Conservation (phyloP, 495 filamentous ascomycete species). For the Apodospora peruviana region DNA sequence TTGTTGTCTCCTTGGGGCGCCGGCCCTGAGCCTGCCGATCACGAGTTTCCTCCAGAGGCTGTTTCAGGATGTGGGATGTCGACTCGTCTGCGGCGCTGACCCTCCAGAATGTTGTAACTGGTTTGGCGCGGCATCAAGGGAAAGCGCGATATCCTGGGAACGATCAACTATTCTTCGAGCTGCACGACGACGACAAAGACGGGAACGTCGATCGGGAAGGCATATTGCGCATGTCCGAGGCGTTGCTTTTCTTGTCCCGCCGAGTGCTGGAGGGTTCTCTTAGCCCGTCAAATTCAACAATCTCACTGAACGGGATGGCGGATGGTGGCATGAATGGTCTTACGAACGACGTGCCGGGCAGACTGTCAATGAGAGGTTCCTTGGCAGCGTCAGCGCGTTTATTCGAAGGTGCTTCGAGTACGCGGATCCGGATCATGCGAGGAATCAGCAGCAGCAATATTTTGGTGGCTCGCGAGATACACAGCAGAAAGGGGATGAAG, state of each 20-base stretch:
- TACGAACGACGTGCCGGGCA: slow-evolving; percentile 24
- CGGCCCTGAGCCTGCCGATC: slow-evolving; percentile 80
- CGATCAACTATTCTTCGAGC: slow-evolving; percentile 96
- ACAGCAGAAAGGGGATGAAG: slow-evolving; percentile 7
- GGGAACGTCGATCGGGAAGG: slow-evolving; percentile 95
- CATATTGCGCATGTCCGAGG: slow-evolving; percentile 90
- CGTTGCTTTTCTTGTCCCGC: slow-evolving; percentile 84
- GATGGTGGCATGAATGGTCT: slow-evolving; percentile 41
- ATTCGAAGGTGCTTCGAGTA: slow-evolving; percentile 97
- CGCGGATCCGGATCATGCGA: slow-evolving; percentile 82
- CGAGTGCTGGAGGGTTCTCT: slow-evolving; percentile 72
- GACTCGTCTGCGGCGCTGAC: slow-evolving; percentile 69
- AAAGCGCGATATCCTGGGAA: slow-evolving; percentile 90
- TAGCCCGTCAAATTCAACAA: slow-evolving; percentile 41
- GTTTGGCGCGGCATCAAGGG: slow-evolving; percentile 83
- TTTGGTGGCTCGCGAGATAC: no score
- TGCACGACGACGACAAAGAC: slow-evolving; percentile 89
- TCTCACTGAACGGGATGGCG: slow-evolving; percentile 33
- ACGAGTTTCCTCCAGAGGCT: slow-evolving; percentile 90
- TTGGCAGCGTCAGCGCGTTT: slow-evolving; percentile 89
- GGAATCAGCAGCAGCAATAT: slow-evolving; percentile 43
- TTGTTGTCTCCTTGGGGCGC: slow-evolving; percentile 65
- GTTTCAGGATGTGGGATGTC: slow-evolving; percentile 81
- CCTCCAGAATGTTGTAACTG: slow-evolving; percentile 85
- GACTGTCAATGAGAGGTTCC: slow-evolving; percentile 67